Evolutionary conservation across 2,329 filamentous ascomycete genomes (phyloP).

Genomic region (Colletotrichum falcatum): DNA sequence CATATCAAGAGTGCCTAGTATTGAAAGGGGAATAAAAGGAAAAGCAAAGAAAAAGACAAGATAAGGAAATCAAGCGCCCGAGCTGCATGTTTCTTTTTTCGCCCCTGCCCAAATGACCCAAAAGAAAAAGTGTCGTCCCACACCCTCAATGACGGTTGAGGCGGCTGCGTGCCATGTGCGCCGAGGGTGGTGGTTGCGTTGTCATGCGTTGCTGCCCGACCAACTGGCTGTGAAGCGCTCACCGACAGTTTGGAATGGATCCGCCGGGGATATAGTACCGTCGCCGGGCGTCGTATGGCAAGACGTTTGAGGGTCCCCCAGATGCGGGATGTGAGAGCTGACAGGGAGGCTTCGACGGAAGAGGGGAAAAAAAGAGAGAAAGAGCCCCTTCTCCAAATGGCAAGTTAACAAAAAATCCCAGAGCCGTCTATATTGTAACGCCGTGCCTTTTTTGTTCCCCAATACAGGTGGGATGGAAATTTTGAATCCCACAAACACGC

Average conservation of each 20-base stretch:
- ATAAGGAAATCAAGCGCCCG: constrained; percentile 18
- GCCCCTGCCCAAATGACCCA: constrained; percentile 27
- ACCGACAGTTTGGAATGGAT: constrained; percentile 41
- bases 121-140: constrained; percentile 31
- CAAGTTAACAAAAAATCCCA: constrained; percentile 24
- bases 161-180: constrained; percentile 38
- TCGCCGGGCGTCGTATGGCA: constrained; percentile 30
- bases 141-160: constrained; percentile 34
- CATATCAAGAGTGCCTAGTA: constrained; percentile 24
- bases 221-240: constrained; percentile 30
- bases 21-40: constrained; percentile 10
- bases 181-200: constrained; percentile 39
- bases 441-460: constrained; percentile 31
- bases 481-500: constrained; percentile 38
- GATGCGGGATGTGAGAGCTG: constrained; percentile 41
- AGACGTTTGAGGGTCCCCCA: constrained; percentile 29
- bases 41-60: constrained; percentile 14
- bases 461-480: constrained; percentile 25
- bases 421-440: constrained; percentile 41
- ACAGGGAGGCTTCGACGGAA: constrained; percentile 26
- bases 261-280: constrained; percentile 37
- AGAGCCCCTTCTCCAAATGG: constrained; percentile 3
- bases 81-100: constrained; percentile 33
- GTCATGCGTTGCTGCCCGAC: constrained; percentile 42
- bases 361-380: neutral